Evolutionary conservation across 768 basidiomycete genomes (phyloP).

Genomic region (Rhodotorula toruloides): DNA sequence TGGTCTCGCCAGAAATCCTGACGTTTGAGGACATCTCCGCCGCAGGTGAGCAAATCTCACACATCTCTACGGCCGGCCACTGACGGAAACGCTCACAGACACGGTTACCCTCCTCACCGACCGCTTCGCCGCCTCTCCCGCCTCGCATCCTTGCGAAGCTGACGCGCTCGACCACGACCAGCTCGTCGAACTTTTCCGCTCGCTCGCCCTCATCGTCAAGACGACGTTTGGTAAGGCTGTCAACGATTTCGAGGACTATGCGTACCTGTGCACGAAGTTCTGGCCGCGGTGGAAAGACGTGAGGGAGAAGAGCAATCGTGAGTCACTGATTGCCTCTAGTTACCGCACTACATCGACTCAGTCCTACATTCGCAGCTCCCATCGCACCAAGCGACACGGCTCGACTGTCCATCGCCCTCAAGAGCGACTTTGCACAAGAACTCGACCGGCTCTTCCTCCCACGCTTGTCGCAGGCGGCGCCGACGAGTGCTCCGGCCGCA

Average conservation of each 20-base stretch:
- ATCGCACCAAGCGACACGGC: slow-evolving; percentile 21
- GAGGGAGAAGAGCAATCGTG: slow-evolving; percentile 26
- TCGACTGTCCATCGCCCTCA: slow-evolving; percentile 18
- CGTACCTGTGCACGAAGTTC: slow-evolving; percentile 20
- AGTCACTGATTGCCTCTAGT: neutral
- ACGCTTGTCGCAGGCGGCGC: slow-evolving; percentile 5
- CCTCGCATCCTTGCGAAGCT: neutral
- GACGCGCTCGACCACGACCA: neutral
- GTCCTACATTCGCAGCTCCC: slow-evolving; percentile 22
- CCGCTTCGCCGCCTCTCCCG: slow-evolving; percentile 8
- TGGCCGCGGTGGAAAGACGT: slow-evolving; percentile 23
- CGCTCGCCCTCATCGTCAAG: slow-evolving; percentile 13
- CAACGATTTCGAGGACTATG: slow-evolving; percentile 16
- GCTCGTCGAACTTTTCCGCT: slow-evolving; percentile 16
- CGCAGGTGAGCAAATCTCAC: neutral
- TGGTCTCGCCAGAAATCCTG: slow-evolving; percentile 13
- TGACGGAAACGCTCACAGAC: too few species aligned
- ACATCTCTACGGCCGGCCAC: too few species aligned
- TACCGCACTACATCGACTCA: neutral
- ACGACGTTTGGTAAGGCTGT: slow-evolving; percentile 12
- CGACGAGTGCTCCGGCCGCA: too few species aligned
- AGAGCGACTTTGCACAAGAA: slow-evolving; percentile 17
- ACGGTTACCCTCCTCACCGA: slow-evolving; percentile 1
- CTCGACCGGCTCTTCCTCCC: slow-evolving; percentile 16
- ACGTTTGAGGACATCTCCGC: slow-evolving; percentile 6